Evolutionary conservation across 2,329 filamentous ascomycete genomes (phyloP).

Genomic region (Paecilomyces niveus): DNA sequence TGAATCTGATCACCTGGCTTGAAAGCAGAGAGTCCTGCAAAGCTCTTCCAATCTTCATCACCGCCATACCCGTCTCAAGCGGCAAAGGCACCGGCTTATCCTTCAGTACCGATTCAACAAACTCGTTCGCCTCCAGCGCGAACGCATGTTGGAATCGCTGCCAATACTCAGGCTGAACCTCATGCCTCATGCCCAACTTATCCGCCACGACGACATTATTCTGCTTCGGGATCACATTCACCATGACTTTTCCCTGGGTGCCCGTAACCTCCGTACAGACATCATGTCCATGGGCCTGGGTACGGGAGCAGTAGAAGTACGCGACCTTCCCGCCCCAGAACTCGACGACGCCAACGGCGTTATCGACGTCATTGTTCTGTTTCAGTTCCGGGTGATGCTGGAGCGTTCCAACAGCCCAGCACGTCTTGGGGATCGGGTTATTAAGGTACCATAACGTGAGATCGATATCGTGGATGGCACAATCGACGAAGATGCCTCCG

Average conservation of each 20-base stretch:
- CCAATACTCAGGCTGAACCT: constrained; percentile 16
- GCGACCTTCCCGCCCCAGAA: constrained; percentile 39
- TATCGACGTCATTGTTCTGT: constrained; percentile 36
- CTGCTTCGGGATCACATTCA: constrained; percentile 23
- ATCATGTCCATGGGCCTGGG: constrained; percentile 37
- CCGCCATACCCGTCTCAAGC: neutral
- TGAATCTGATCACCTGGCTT: neutral
- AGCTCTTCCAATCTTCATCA: constrained; percentile 5
- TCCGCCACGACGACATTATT: constrained; percentile 18
- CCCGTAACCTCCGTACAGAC: constrained; percentile 38
- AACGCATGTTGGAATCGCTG: constrained; percentile 20
- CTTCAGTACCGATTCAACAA: constrained; percentile 10
- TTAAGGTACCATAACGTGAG: constrained; percentile 37
- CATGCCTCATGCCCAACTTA: constrained; percentile 12
- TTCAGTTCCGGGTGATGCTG: constrained; percentile 31
- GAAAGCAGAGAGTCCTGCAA: constrained; percentile 7
- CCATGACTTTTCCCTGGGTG: constrained; percentile 29
- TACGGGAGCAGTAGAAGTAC: constrained; percentile 39
- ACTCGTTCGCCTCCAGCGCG: constrained; percentile 17
- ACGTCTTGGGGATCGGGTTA: constrained; percentile 28
- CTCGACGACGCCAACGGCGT: constrained; percentile 39
- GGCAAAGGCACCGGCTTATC: constrained; percentile 1
- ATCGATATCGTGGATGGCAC: constrained; percentile 40
- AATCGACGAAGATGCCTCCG: constrained; percentile 41
- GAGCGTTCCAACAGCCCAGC: constrained; percentile 28